These are phyloP conservation scores for Yarrowia yakushimensis DNA, from an alignment of 805 yeast species.

Conservation along the genomic window DNA sequence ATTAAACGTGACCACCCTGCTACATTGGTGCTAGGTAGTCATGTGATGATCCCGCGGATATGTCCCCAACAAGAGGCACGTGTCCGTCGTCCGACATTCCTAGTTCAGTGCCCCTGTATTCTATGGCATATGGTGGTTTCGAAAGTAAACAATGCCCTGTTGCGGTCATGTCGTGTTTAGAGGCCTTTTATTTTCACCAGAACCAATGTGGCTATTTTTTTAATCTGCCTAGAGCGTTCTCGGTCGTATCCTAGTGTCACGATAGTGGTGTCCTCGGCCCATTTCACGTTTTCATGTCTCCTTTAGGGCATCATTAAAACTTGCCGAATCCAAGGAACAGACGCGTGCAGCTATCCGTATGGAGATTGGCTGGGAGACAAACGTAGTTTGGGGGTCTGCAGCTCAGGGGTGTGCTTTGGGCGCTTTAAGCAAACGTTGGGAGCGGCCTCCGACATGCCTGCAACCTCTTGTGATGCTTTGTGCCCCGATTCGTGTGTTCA, in stretches of 20 bases:
- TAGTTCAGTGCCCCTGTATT: background rate
- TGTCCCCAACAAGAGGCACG: conserved; percentile 6
- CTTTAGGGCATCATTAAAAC: background rate
- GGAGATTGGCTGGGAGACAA: conserved; percentile 16
- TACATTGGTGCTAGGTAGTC: too few relatives aligned
- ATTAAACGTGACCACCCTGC: background rate
- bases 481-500: background rate
- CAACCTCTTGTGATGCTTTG: background rate
- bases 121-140: background rate
- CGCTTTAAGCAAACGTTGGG: too few relatives aligned
- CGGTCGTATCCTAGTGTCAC: too few relatives aligned
- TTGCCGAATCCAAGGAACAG: conserved; percentile 7
- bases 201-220: too few relatives aligned
- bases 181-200: too few relatives aligned
- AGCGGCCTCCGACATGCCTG: too few relatives aligned
- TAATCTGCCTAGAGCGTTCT: too few relatives aligned
- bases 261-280: background rate
- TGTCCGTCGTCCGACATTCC: background rate
- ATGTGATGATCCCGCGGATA: background rate
- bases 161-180: background rate
- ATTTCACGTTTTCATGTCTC: background rate
- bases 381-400: background rate
- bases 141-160: background rate
- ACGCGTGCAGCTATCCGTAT: conserved; percentile 10
- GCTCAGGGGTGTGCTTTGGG: background rate